Conservation (phyloP, 2,329 filamentous ascomycete genomes). For the Microdochium nivale region DNA sequence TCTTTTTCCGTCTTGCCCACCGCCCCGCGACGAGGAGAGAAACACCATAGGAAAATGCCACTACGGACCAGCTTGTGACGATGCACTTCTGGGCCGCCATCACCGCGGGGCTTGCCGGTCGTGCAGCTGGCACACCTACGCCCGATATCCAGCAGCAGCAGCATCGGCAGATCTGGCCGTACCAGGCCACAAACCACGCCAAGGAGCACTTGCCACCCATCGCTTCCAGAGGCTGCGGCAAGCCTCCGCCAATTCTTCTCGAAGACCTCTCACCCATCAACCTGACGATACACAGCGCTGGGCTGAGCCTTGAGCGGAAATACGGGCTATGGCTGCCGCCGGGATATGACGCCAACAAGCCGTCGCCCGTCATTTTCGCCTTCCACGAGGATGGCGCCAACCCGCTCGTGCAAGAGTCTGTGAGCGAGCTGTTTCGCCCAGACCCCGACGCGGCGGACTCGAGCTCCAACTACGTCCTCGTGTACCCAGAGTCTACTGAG, state of each 20-base stretch:
- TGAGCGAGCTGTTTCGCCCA: not conserved
- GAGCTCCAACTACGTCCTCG: not conserved
- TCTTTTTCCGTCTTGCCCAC: no score
- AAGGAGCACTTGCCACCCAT: no score
- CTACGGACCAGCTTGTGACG: not conserved
- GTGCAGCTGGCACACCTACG: not conserved
- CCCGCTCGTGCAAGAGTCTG: not conserved
- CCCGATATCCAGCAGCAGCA: not conserved
- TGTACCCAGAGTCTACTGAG: not conserved
- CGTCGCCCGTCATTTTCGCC: not conserved
- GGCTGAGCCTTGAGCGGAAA: not conserved
- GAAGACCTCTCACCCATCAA: not conserved
- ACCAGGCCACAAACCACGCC: not conserved
- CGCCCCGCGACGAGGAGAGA: no score
- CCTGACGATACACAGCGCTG: not conserved
- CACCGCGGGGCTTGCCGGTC: not conserved
- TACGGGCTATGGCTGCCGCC: not conserved
- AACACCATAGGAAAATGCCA: no score
- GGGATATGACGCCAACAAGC: not conserved
- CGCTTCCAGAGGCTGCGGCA: not conserved
- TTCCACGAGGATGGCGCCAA: not conserved
- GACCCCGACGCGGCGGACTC: not conserved
- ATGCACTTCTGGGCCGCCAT: not conserved
- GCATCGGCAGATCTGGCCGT: not conserved
- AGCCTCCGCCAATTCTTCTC: not conserved